Conservation (phyloP, 257 asterid genomes). For the Plantago elongata region DNA sequence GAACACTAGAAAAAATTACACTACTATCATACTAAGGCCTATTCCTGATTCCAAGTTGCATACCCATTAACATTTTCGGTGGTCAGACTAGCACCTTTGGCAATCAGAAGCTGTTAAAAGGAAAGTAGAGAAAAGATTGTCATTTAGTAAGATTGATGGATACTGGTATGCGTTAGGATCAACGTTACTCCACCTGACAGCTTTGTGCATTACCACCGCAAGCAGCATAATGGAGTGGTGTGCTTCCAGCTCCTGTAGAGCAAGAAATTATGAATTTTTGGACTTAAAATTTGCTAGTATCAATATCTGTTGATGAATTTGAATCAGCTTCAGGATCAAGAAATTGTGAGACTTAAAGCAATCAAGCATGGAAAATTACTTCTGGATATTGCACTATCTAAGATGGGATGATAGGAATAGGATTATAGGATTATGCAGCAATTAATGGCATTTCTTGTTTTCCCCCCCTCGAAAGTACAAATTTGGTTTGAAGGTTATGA, state of each 20-base stretch:
- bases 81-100: slow-evolving; percentile 63
- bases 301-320: not conserved
- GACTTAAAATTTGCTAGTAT: slow-evolving; percentile 1
- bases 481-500: too few relatives aligned
- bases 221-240: slow-evolving; percentile 90
- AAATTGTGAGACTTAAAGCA: not conserved
- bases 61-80: slow-evolving; percentile 70
- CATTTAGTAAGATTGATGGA: slow-evolving; percentile 4
- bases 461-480: too few relatives aligned
- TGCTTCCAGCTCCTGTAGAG: slow-evolving; percentile 78
- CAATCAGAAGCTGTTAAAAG: slow-evolving; percentile 62
- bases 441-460: too few relatives aligned
- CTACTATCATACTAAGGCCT: not conserved
- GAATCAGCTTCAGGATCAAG: not conserved
- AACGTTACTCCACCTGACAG: slow-evolving; percentile 57
- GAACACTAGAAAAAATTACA: not conserved
- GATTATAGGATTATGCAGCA: too few relatives aligned
- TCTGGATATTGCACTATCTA: too few relatives aligned
- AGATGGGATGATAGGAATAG: too few relatives aligned
- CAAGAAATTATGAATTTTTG: not conserved
- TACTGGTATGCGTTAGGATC: slow-evolving; percentile 5
- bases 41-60: slow-evolving; percentile 18
- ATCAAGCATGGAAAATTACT: too few relatives aligned
- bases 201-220: slow-evolving; percentile 90
- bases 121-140: not conserved